phyloP scores from a whole-genome alignment of 768 basidiomycete species.

The Boletus insuetus region DNA sequence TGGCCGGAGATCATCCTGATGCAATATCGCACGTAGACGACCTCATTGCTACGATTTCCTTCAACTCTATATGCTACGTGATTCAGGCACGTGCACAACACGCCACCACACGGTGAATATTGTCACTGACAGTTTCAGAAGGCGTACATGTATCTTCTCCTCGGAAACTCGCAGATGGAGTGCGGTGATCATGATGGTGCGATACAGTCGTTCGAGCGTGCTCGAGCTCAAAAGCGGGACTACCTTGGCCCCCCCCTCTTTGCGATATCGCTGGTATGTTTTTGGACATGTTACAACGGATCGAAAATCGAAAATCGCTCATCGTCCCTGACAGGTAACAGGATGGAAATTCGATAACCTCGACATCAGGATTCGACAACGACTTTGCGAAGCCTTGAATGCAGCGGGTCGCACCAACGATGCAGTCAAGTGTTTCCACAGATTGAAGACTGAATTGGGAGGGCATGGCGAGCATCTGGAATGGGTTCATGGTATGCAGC shows the following conservation, averaged over 20 bases:
- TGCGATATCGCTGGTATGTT: neutral
- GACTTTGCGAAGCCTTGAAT: neutral
- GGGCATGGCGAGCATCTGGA: no score
- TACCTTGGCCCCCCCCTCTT: neutral
- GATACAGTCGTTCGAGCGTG: neutral
- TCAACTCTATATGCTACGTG: neutral
- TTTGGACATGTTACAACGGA: no score
- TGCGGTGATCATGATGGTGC: neutral
- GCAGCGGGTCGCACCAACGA: neutral
- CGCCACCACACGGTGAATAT: neutral
- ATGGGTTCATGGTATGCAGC: no score
- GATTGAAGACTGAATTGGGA: no score
- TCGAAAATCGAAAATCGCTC: neutral
- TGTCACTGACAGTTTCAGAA: neutral
- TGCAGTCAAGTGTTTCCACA: neutral
- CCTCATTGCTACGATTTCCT: neutral
- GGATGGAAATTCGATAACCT: neutral
- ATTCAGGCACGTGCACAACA: neutral
- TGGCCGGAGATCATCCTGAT: neutral
- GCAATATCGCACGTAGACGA: neutral
- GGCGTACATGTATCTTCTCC: neutral
- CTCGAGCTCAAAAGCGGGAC: neutral
- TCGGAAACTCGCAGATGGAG: neutral
- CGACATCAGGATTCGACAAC: neutral
- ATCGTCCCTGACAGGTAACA: neutral